Evolutionary conservation across 179 eudicot genomes (phyloP).

Genomic region (Carnegiea gigantea): DNA sequence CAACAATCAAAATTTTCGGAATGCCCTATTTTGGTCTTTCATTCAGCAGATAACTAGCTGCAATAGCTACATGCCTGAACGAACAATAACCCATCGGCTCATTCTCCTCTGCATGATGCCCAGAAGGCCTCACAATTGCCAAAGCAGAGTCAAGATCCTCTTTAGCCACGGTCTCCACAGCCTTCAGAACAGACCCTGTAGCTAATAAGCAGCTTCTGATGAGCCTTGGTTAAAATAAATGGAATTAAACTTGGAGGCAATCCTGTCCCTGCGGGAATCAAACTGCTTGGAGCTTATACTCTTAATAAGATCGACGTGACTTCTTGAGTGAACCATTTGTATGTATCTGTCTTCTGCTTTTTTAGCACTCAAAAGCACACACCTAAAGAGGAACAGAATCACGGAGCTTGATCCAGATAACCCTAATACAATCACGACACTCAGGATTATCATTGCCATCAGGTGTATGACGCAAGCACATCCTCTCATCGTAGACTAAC

Average conservation of each 20-base stretch:
- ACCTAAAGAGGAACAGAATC: constrained; percentile 49
- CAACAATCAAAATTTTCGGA: constrained; percentile 78
- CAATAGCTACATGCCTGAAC: constrained; percentile 86
- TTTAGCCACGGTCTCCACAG: constrained; percentile 79
- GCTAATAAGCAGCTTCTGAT: constrained; percentile 92
- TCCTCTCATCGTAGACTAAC: constrained; percentile 70
- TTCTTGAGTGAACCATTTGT: constrained; percentile 68
- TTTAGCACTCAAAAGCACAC: constrained; percentile 65
- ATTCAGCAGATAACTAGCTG: constrained; percentile 76
- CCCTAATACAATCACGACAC: constrained; percentile 73
- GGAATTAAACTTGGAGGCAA: constrained; percentile 67
- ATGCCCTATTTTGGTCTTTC: constrained; percentile 71
- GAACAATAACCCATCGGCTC: constrained; percentile 98
- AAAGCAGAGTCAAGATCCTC: constrained; percentile 92
- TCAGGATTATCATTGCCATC: constrained; percentile 71
- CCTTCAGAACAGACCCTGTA: constrained; percentile 92
- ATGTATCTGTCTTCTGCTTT: constrained; percentile 72
- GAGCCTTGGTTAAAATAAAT: constrained; percentile 88
- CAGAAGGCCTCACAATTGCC: constrained; percentile 99
- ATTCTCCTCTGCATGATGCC: constrained; percentile 90
- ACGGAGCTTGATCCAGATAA: constrained; percentile 65
- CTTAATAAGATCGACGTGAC: constrained; percentile 65
- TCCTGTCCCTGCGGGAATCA: constrained; percentile 45
- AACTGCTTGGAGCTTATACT: constrained; percentile 65
- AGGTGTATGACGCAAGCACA: constrained; percentile 69